Percentiles rank a stretch among this genome's conserved stretches.
Evolutionary conservation across 2,329 filamentous ascomycete species (phyloP).

Genomic region (Aphanoascus verrucosus): DNA sequence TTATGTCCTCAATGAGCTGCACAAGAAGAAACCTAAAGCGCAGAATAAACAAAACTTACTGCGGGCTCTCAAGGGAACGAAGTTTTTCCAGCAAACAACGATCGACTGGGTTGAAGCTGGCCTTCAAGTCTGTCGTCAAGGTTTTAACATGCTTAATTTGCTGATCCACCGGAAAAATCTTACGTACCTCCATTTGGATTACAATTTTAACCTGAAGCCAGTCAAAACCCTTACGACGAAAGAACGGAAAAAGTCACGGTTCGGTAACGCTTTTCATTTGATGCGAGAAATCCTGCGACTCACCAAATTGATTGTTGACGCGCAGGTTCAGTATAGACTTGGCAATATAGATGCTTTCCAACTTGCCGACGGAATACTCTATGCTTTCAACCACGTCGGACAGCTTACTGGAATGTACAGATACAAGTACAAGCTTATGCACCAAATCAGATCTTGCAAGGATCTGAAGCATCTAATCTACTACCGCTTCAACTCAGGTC

Average conservation of each 20-base stretch:
- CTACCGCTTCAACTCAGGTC: conserved; percentile 94
- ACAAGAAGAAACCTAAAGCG: conserved; percentile 90
- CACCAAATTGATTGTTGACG: conserved; percentile 96
- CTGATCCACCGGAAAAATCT: conserved; percentile 97
- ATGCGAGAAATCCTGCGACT: conserved; percentile 96
- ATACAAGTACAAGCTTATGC: conserved; percentile 99
- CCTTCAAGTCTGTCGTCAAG: conserved; percentile 92
- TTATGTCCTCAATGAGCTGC: conserved; percentile 89
- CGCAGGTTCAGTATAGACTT: conserved; percentile 92
- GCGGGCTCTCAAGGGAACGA: conserved; percentile 82
- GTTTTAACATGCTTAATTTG: conserved; percentile 98
- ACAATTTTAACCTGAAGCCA: conserved; percentile 98
- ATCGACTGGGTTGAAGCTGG: conserved; percentile 99
- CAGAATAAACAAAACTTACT: conserved; percentile 90
- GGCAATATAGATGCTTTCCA: conserved; percentile 99
- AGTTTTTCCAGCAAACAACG: conserved; percentile 98
- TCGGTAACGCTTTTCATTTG: conserved; percentile 96
- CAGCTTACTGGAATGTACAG: conserved; percentile 99
- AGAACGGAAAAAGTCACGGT: conserved; percentile 97
- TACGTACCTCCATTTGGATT: conserved; percentile 95
- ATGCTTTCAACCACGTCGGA: conserved; percentile 97
- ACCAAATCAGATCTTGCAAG: conserved; percentile 97
- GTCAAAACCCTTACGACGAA: conserved; percentile 98
- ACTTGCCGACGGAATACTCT: conserved; percentile 94
- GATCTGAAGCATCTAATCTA: conserved; percentile 98